Base-by-base conservation (phyloP, 2,329 filamentous ascomycete genomes). In the Thermothelomyces thermophilus region DNA sequence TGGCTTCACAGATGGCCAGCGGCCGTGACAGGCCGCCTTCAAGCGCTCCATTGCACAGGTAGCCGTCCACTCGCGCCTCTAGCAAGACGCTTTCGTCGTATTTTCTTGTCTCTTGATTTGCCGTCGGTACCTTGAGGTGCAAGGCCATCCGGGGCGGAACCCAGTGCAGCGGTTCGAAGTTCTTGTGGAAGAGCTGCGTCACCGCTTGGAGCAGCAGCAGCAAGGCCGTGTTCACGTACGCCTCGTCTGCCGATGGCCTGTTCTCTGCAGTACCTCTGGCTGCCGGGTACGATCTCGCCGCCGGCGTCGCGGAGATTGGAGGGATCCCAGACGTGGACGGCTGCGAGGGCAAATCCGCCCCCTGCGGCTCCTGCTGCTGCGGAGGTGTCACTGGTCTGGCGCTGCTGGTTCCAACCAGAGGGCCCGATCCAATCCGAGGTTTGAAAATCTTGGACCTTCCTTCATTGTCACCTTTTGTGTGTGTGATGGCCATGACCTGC, bases 1-100 rank as follows among this genome's bases (percentile, higher is more conserved):
- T 45, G 22, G 42, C 26, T 17, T 45, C 42, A n/a, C 42, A 45
- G 16, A 45, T 45, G 41, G 31, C 41, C 13, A 44, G 16, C 13
- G 31, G 41, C 13, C 19, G 31, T 13, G 13, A 10, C 26, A 19
- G 13, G 11, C 39, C 24, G 4, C 13, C 24, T 10, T 3, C 37
- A 17, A 10, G 5, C 13, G 19, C n/a, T 20, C 24, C 28, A 17
- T 33, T 5, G 16, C 42, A 45, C 14, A 45, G 22, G n/a, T 45
- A 45, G 1, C 33, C 42, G 9, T 45, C 42, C 14, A 45, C 42
- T 14, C 31, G 42, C 9, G 42, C 31, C 34, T 45, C 42, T 33
- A 45, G 3, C 20, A 45, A n/a, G 3, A 14, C 6, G 11, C 26
- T 20, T 2, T 36, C 11, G 2, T 37, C 22, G 11, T 30, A 30